Evolutionary conservation across 768 basidiomycete species (phyloP), one percentile per base, ranked within the genome.

Genomic region (Strobilomyces echinocephalus): DNA sequence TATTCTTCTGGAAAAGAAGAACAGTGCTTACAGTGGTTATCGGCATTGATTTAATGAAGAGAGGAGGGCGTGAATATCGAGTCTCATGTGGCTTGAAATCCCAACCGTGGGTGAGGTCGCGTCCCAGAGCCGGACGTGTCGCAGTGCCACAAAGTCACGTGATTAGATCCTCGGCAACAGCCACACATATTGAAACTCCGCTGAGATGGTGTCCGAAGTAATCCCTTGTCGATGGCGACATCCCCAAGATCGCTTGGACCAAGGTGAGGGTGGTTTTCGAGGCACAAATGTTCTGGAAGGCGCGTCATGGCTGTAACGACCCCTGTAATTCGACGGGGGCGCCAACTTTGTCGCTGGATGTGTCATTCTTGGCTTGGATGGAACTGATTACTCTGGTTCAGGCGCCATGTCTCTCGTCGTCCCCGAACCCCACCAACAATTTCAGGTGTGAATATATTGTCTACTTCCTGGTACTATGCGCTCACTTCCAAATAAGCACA

Each of bases 361-460:
- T 24, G 52, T 41, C 34, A 5, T 34, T 15, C 33, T 31, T 36
- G 45, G 26, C 12, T 49, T 49, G 50, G 57, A 24, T 60, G 46
- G 28, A 35, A 31, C 68, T 68, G 53, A 67, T 49, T 14, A 20
- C 42, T 20, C 20, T 31, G 44, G 14, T 42, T 18, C 46, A 63
- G 63, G 21, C 43, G 52, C 33, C 70, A 97, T 97, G 95, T 97
- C 95, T 75, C 91, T 98, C 77, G 94, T 95, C 69, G 85, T 94
- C 55, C 95, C 94, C 54, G 95, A 97, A 77, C 72, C 90, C 58
- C 92, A 97, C 71, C 85, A 90, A 68, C 93, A 95, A 78, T 95
- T 95, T 77, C 93, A 94, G 80, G 92, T 91, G 59, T 57, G 76
- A 67, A 21, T 39, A 14, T 26, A 31, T 16, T 20, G 10, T 18